Evolutionary conservation across 2,329 filamentous ascomycete genomes (phyloP).

Genomic region (Neonectria sp.): DNA sequence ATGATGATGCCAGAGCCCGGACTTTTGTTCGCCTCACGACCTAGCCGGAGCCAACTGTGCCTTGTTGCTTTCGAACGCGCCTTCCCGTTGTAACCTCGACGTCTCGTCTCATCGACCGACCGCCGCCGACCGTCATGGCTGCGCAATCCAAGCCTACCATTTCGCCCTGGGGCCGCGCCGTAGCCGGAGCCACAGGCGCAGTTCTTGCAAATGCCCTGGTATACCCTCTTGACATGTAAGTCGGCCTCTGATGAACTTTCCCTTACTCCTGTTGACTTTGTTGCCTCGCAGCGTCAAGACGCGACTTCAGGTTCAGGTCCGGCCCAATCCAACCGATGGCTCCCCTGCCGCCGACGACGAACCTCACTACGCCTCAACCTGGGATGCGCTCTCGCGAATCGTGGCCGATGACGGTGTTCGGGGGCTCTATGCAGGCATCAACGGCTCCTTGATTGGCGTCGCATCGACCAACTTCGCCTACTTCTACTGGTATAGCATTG

Average conservation of each 20-base stretch:
- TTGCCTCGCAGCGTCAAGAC: conserved; percentile 84
- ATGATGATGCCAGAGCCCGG: conserved; percentile 37
- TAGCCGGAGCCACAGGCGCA: conserved; percentile 93
- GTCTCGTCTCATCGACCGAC: conserved; percentile 4
- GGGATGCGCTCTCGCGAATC: conserved; percentile 92
- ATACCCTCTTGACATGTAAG: conserved; percentile 97
- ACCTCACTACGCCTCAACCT: conserved; percentile 86
- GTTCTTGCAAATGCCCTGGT: conserved; percentile 96
- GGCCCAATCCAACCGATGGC: conserved; percentile 69
- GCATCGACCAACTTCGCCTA: conserved; percentile 99
- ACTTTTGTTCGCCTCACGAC: conserved; percentile 29
- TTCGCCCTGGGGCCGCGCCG: conserved; percentile 92
- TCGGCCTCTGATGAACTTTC: conserved; percentile 31
- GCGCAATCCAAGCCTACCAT: conserved; percentile 78
- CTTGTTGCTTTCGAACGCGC: conserved; percentile 9
- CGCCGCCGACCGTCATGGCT: conserved; percentile 58
- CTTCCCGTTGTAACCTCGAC: not conserved
- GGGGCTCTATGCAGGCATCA: conserved; percentile 92
- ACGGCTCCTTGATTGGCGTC: conserved; percentile 89
- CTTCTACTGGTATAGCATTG: conserved; percentile 98
- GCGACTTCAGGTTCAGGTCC: conserved; percentile 91
- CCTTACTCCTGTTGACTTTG: not conserved
- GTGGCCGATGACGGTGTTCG: conserved; percentile 82
- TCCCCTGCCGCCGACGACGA: conserved; percentile 58
- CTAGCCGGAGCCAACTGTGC: conserved; percentile 28